A percentile compares a stretch with the other conserved stretches of the same genome.
phyloP scores from a whole-genome alignment of 2,329 filamentous ascomycete species.

The Talaromyces sp. region DNA sequence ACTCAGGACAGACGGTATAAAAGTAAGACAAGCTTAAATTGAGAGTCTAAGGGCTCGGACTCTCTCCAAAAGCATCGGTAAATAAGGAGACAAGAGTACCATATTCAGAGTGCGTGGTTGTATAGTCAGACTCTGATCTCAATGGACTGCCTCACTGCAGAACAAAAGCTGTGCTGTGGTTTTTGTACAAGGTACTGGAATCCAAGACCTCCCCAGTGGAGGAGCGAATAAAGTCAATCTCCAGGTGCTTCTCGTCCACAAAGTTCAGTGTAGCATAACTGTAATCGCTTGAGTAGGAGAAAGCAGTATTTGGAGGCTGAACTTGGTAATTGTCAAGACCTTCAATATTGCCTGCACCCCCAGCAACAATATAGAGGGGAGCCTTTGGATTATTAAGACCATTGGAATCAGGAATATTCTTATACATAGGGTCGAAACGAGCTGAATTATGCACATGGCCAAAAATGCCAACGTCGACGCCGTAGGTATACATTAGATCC shows the following conservation, averaged over 20 bases:
- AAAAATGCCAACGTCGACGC: constrained; percentile 49
- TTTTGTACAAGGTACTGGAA: constrained; percentile 8
- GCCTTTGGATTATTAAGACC: constrained; percentile 16
- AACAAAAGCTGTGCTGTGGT: not conserved
- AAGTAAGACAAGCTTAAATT: too few species aligned
- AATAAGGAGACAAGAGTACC: too few species aligned
- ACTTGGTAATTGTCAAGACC: constrained; percentile 22
- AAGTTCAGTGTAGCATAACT: constrained; percentile 36
- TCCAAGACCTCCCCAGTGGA: constrained; percentile 9
- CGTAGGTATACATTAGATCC: constrained; percentile 46
- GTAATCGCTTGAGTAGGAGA: constrained; percentile 25
- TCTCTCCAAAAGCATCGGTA: too few species aligned
- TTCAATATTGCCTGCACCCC: constrained; percentile 25
- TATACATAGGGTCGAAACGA: constrained; percentile 37
- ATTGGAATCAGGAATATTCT: constrained; percentile 10
- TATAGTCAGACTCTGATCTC: too few species aligned
- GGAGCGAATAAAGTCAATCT: constrained; percentile 29
- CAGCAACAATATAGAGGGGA: constrained; percentile 24
- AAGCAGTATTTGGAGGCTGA: constrained; percentile 23
- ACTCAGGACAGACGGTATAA: too few species aligned
- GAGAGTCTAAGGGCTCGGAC: too few species aligned
- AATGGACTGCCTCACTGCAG: too few species aligned
- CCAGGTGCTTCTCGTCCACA: constrained; percentile 37
- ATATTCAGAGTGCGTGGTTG: too few species aligned
- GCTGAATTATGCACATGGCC: constrained; percentile 54